Evolutionary conservation across 2,329 filamentous ascomycete genomes (phyloP).

Genomic region (Monosporascus sp.): DNA sequence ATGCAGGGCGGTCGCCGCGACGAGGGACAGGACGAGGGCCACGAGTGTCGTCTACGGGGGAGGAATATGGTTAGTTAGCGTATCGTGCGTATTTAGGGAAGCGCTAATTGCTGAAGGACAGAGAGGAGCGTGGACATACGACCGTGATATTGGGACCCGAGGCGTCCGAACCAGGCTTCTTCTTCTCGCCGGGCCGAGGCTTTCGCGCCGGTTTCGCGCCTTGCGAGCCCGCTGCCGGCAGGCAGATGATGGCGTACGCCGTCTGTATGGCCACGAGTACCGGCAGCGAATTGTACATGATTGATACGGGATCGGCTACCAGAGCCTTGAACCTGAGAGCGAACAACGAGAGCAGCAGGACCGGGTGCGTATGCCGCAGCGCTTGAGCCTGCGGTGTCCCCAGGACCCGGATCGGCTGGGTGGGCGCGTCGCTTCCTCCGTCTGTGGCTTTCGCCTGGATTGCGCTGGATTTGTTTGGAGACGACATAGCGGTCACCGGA

Average conservation of each 20-base stretch:
- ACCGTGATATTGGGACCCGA: conserved; percentile 39
- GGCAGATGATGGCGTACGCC: conserved; percentile 55
- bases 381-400: conserved; percentile 34
- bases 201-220: conserved; percentile 40
- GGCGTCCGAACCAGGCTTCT: conserved; percentile 38
- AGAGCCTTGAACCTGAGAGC: conserved; percentile 59
- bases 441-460: conserved; percentile 26
- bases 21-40: conserved; percentile 50
- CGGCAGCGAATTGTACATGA: conserved; percentile 56
- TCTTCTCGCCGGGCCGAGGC: conserved; percentile 47
- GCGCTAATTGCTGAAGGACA: too few relatives aligned
- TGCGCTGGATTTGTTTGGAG: conserved; percentile 20
- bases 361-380: conserved; percentile 63
- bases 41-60: conserved; percentile 62
- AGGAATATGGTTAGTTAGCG: conserved; percentile 29
- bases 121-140: conserved; percentile 30
- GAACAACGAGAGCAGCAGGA: conserved; percentile 60
- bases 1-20: conserved; percentile 36
- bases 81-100: too few relatives aligned
- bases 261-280: conserved; percentile 60
- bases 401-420: conserved; percentile 33
- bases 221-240: conserved; percentile 54
- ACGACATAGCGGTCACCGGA: conserved; percentile 33
- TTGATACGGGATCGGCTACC: conserved; percentile 62
- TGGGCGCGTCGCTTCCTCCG: conserved; percentile 11